Evolutionary conservation across 805 yeast genomes (phyloP), one percentile per base, ranked within the genome.

Genomic region (Scheffersomyces stipitis): DNA sequence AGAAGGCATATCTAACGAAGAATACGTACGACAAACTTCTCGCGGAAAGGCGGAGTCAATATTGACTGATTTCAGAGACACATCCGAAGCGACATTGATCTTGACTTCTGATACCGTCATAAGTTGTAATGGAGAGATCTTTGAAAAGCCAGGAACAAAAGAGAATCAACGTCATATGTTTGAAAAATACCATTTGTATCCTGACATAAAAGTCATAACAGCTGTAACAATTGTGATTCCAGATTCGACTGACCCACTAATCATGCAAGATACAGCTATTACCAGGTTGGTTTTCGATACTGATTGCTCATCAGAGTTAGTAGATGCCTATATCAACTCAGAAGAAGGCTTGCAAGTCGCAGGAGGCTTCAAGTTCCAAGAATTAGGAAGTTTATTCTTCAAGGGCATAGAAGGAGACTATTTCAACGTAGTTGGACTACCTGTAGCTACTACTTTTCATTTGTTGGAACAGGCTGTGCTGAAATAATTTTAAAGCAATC

Each of bases 321-420:
- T 91, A 3, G 52, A 73, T 17, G 64, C 69, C 12, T 91, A 91
- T 57, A 83, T 85, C 8, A 71, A 71, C 2, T 64, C 81, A 2
- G 82, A 74, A 15, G 97, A 91, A 56, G 98, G 93, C 1, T 38
- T 70, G 5, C 73, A 74, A 32, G 97, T 86, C 1, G 96, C 98
- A 2, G 99, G 97, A 4, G 99, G 99, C 1, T 90, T 86, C 64
- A 81, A 80, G 49, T 81, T 84, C 41, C 98, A 91, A 60, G 86
- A 82, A 0, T 55, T 58, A 7, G 93, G 95, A 2, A 80, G 84
- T 1, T 52, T 81, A 26, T 62, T 91, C 44, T 77, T 93, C 45
- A 60, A 69, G 15, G 60, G 63, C 12, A 73, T 89, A 9, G 69
- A 71, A 1, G 99, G 99, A 0, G 98, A 91, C 56, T 86, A 76